Conservation (phyloP, 208 protist species). For the Acanthamoeba quina region DNA sequence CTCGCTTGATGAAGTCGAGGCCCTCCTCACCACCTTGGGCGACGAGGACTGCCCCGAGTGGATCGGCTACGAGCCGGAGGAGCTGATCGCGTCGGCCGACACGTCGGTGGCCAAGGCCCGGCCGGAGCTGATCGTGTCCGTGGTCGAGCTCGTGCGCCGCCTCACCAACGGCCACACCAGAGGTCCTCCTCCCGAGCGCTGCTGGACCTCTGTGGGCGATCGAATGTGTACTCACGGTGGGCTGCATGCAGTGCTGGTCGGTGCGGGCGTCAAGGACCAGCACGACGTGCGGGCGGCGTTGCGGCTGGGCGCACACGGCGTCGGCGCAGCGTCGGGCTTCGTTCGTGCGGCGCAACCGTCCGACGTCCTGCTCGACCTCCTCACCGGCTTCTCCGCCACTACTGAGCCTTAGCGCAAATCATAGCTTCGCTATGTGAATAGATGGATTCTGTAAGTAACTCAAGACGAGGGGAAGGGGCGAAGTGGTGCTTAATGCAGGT, state of each 20-base stretch:
- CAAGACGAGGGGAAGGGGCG: no score
- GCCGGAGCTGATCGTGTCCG: background rate
- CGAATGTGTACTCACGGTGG: background rate
- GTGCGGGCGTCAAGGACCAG: conserved; percentile 1
- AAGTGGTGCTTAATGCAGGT: background rate
- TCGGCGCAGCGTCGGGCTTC: background rate
- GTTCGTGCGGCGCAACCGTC: background rate
- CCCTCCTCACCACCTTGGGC: background rate
- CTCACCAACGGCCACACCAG: background rate
- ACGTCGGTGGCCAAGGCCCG: background rate
- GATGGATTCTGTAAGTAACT: no score
- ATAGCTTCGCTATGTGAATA: no score
- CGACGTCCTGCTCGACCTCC: background rate
- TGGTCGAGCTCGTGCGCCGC: background rate
- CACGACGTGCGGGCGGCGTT: background rate
- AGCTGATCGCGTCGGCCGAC: background rate
- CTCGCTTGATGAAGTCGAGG: background rate
- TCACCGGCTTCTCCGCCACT: background rate
- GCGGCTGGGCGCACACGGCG: background rate
- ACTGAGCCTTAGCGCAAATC: no score
- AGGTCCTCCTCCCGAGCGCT: background rate
- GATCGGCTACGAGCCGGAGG: background rate
- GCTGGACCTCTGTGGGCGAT: background rate
- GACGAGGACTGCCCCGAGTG: background rate
- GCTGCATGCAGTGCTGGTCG: background rate